These are phyloP conservation scores for Mariannaea sp. DNA, from an alignment of 2,329 filamentous ascomycete genomes.

Conservation along the genomic window DNA sequence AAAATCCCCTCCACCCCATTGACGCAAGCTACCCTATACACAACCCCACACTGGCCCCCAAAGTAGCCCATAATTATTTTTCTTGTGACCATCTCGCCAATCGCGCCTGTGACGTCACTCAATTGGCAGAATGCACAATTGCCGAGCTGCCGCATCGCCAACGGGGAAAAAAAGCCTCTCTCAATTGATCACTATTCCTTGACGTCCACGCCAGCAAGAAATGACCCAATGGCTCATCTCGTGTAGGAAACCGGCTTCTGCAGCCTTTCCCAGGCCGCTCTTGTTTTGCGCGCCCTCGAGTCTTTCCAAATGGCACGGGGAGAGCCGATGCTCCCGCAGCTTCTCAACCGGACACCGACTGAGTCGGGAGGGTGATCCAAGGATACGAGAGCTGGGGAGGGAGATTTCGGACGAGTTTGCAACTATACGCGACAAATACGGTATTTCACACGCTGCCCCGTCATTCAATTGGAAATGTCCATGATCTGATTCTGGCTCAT, in stretches of 20 bases:
- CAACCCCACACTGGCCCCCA: too few species aligned
- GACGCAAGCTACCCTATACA: too few species aligned
- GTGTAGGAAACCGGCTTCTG: conserved; percentile 19
- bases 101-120: conserved; percentile 31
- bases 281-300: background rate
- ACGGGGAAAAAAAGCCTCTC: conserved; percentile 9
- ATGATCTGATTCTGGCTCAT: background rate
- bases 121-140: background rate
- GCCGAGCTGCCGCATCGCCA: conserved; percentile 1
- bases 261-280: background rate
- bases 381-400: conserved; percentile 47
- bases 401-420: conserved; percentile 55
- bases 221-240: conserved; percentile 29
- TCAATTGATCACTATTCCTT: background rate
- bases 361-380: conserved; percentile 42
- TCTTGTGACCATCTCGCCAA: too few species aligned
- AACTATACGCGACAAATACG: conserved; percentile 50
- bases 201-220: conserved; percentile 21
- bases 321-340: conserved; percentile 4
- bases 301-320: conserved; percentile 12
- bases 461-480: background rate
- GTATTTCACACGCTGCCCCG: conserved; percentile 35
- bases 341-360: conserved; percentile 22
- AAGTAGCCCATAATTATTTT: too few species aligned
- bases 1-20: too few species aligned